These are phyloP conservation scores for Colletotrichum nymphaeae DNA, from an alignment of 2,329 filamentous ascomycete species.

Conservation along the genomic window DNA sequence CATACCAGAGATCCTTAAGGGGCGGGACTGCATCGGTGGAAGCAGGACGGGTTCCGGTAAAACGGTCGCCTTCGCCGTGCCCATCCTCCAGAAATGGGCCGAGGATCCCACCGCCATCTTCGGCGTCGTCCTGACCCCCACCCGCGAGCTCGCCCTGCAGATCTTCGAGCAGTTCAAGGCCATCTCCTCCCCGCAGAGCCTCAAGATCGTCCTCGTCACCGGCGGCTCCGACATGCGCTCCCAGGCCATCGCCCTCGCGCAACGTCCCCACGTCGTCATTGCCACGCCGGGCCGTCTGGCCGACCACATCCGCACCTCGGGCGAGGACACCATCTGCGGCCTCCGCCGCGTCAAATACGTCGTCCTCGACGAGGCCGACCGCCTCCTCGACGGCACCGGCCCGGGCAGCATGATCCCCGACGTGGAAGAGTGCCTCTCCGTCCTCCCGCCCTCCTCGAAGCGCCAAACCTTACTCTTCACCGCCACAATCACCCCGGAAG, in stretches of 20 bases:
- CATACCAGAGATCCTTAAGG: slow-evolving; percentile 92
- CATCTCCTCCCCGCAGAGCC: slow-evolving; percentile 85
- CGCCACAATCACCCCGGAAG: slow-evolving; percentile 93
- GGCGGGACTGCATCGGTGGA: slow-evolving; percentile 93
- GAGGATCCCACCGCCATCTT: slow-evolving; percentile 93
- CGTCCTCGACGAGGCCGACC: slow-evolving; percentile 95
- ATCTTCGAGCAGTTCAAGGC: slow-evolving; percentile 97
- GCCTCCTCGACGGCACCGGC: slow-evolving; percentile 79
- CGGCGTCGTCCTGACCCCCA: slow-evolving; percentile 89
- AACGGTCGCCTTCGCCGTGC: slow-evolving; percentile 94
- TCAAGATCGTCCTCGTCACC: slow-evolving; percentile 91
- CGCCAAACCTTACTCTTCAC: slow-evolving; percentile 97
- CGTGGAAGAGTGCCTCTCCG: slow-evolving; percentile 86
- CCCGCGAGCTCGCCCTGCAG: slow-evolving; percentile 90
- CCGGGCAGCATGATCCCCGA: slow-evolving; percentile 94
- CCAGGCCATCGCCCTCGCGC: slow-evolving; percentile 86
- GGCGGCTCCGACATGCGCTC: slow-evolving; percentile 92
- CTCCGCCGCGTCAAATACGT: slow-evolving; percentile 84
- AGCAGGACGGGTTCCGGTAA: slow-evolving; percentile 97
- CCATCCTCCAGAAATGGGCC: slow-evolving; percentile 93
- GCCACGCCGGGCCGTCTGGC: slow-evolving; percentile 93
- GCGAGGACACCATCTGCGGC: slow-evolving; percentile 88
- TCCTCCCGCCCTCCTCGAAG: slow-evolving; percentile 79
- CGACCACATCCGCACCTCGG: slow-evolving; percentile 92
- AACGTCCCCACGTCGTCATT: slow-evolving; percentile 90